These are phyloP conservation scores for Coprinellus micaceus DNA, from an alignment of 768 basidiomycete species.

Conservation along the genomic window DNA sequence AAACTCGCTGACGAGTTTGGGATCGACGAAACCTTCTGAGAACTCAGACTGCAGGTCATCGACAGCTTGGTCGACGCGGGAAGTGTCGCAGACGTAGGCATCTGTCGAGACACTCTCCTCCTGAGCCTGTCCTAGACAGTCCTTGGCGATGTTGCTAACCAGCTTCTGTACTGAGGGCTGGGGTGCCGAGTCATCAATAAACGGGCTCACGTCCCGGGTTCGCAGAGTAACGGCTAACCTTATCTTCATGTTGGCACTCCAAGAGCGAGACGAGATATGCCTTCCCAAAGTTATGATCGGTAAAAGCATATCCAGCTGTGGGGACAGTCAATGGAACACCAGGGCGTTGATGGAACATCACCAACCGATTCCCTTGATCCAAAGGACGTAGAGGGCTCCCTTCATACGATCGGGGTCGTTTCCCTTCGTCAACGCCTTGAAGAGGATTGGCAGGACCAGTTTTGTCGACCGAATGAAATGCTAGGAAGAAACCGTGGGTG, in stretches of 20 bases:
- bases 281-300: conserved; percentile 54
- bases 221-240: conserved; percentile 54
- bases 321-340: background rate
- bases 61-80: conserved; percentile 46
- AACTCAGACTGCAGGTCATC: conserved; percentile 50
- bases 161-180: conserved; percentile 79
- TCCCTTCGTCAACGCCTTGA: conserved; percentile 63
- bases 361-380: conserved; percentile 68
- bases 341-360: conserved; percentile 6
- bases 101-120: conserved; percentile 67
- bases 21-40: conserved; percentile 38
- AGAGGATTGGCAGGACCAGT: conserved; percentile 56
- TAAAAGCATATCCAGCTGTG: conserved; percentile 64
- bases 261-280: conserved; percentile 61
- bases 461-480: conserved; percentile 71
- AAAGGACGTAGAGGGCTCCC: conserved; percentile 81
- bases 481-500: conserved; percentile 28
- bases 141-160: conserved; percentile 56
- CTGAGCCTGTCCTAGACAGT: conserved; percentile 54
- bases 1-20: conserved; percentile 41
- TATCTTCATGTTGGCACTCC: conserved; percentile 82
- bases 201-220: too few species aligned
- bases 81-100: conserved; percentile 48
- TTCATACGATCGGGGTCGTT: conserved; percentile 93
- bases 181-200: too few species aligned